Base-by-base conservation (phyloP, 768 basidiomycete species). In the Leccinellum albellum region DNA sequence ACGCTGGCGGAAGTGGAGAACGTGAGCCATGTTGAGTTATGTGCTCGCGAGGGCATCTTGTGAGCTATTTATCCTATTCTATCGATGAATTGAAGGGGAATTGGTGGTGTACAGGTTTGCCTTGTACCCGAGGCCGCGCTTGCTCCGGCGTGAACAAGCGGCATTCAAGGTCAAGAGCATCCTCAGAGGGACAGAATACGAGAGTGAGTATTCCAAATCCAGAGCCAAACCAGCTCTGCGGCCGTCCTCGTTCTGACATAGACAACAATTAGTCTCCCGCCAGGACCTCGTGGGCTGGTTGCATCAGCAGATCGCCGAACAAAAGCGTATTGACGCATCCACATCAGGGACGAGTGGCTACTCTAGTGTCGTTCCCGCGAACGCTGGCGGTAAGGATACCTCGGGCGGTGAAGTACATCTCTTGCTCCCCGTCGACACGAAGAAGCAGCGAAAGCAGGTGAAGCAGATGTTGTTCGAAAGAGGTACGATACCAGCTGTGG, bases 151-250 rank as follows among this genome's bases (percentile, higher is more conserved):
- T 44, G 86, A 87, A 58, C 82, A 86, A 53, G 70, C 82, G 9
- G 85, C 85, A 1, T 92, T 89, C 80, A 91, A 87, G 65, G 84
- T 92, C 48, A 91, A 91, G 75, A 91, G 87, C 62, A 84, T 93
- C 23, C 76, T 93, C 50, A 87, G 83, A 68, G 86, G 87, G 23
- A 86, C 85, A 0, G 91, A 92, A 68, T 79, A 82, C 51, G 90
- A 91, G 67, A 73, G 90, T 89, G 60, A 57, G 82, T 66, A 13
- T 31, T 10, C 7, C 3, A 17, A 9, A 42, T 20, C 28, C 2
- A 20, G 40, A 13, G 2, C 5, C 37, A 9, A 37, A 21, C 8
- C 7, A 31, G n/a, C n/a, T n/a, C 54, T 48, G 2, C 13, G 24
- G 37, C n/a, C 13, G 9, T 17, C 20, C 37, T 7, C n/a, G 28